These are phyloP conservation scores for Zymoseptoria brevis DNA, from an alignment of 2,329 filamentous ascomycete genomes.

Conservation along the genomic window DNA sequence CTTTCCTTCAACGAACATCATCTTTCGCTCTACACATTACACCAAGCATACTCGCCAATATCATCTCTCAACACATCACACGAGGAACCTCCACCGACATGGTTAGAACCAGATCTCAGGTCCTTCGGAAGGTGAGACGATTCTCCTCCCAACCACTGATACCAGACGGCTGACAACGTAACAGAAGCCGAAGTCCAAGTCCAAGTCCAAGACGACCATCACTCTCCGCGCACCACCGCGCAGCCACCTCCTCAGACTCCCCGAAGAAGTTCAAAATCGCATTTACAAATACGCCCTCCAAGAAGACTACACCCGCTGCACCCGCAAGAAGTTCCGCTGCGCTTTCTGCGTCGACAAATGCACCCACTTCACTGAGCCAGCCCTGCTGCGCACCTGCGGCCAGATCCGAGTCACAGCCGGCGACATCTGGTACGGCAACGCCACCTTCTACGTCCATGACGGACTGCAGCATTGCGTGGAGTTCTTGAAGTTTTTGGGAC, in stretches of 20 bases:
- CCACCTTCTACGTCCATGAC: conserved; percentile 3
- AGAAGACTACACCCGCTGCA: background rate
- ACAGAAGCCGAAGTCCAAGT: background rate
- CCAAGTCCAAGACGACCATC: background rate
- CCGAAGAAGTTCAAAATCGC: background rate
- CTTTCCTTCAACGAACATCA: background rate
- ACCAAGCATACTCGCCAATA: background rate
- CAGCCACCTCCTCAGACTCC: background rate
- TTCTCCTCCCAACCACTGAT: background rate
- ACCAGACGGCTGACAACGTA: background rate
- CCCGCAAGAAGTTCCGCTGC: background rate
- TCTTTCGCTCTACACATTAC: background rate
- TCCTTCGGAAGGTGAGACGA: background rate
- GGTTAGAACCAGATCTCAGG: background rate
- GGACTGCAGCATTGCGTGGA: conserved; percentile 11
- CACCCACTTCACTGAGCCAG: background rate
- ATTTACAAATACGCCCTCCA: background rate
- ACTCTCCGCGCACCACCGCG: background rate
- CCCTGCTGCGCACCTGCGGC: background rate
- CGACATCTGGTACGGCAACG: background rate
- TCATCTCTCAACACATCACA: background rate
- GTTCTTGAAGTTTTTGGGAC: conserved; percentile 2
- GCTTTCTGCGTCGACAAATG: background rate
- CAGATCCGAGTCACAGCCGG: background rate
- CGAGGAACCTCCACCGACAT: background rate